These are phyloP conservation scores for Cryptosporidium sp. DNA, from an alignment of 169 alveolate species.

Conservation along the genomic window DNA sequence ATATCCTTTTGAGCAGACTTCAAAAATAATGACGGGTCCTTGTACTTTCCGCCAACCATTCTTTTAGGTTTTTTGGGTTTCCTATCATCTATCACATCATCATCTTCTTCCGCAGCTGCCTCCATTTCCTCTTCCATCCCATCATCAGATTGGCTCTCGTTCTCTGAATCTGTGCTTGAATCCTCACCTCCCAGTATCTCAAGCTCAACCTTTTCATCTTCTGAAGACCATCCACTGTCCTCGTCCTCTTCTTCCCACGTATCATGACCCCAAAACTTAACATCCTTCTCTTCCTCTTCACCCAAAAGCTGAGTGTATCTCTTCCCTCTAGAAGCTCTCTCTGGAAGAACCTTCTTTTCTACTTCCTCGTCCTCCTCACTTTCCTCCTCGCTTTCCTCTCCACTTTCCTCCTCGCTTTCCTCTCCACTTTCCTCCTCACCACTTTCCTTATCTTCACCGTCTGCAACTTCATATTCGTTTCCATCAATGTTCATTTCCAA, in stretches of 20 bases:
- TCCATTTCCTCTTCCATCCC: constrained; percentile 40
- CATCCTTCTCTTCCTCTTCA: constrained; percentile 76
- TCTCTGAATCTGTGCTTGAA: constrained; percentile 29
- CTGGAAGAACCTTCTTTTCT: constrained; percentile 73
- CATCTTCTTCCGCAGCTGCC: background rate
- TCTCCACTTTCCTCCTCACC: constrained; percentile 31
- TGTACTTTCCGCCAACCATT: constrained; percentile 30
- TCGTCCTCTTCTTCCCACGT: constrained; percentile 74
- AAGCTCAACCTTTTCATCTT: constrained; percentile 73
- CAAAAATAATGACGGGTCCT: constrained; percentile 69
- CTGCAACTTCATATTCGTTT: background rate
- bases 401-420: constrained; percentile 20
- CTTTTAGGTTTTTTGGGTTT: constrained; percentile 8
- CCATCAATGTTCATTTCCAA: background rate
- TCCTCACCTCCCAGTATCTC: constrained; percentile 45
- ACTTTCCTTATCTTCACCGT: background rate
- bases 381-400: background rate
- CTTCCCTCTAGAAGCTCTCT: constrained; percentile 77
- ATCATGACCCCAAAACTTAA: constrained; percentile 76
- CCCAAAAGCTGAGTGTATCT: constrained; percentile 76
- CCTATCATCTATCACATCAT: constrained; percentile 3
- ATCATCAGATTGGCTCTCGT: constrained; percentile 19
- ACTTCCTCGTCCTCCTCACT: constrained; percentile 1
- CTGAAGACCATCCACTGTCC: constrained; percentile 76
- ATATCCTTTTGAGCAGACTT: constrained; percentile 64